A percentile compares a stretch with the other conserved stretches of the same genome.
phyloP scores from a whole-genome alignment of 805 yeast species.

The Komagataella ulmi region DNA sequence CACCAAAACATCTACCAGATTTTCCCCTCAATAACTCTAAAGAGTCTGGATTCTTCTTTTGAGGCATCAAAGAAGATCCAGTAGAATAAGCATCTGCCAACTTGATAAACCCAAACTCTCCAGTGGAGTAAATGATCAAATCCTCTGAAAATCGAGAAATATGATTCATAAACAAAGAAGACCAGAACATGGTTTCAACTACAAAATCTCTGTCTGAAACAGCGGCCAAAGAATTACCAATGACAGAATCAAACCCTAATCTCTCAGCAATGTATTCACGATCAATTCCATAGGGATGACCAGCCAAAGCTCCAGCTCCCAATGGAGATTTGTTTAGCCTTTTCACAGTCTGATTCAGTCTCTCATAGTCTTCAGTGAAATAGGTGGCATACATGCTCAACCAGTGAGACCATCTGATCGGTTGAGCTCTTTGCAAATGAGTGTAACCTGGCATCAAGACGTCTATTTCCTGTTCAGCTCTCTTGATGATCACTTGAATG shows the following conservation, averaged over 20 bases:
- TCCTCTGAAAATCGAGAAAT: constrained; percentile 92
- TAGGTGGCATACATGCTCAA: constrained; percentile 89
- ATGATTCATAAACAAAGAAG: constrained; percentile 88
- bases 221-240: constrained; percentile 94
- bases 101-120: constrained; percentile 90
- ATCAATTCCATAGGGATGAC: constrained; percentile 98
- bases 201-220: constrained; percentile 97
- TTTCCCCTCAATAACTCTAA: constrained; percentile 92
- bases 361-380: constrained; percentile 78
- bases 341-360: constrained; percentile 66
- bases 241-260: constrained; percentile 71
- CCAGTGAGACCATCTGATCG: constrained; percentile 99
- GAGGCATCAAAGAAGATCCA: constrained; percentile 98
- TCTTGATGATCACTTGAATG: constrained; percentile 49
- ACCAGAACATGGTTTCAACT: constrained; percentile 93
- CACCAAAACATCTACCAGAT: constrained; percentile 94
- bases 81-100: constrained; percentile 97
- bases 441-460: constrained; percentile 98
- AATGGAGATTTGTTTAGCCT: constrained; percentile 85
- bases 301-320: constrained; percentile 97
- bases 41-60: constrained; percentile 96
- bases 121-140: constrained; percentile 89
- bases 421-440: constrained; percentile 96
- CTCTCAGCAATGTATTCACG: constrained; percentile 76
- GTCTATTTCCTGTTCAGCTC: constrained; percentile 82